These are phyloP conservation scores for Breviolum minutum DNA, from an alignment of 73 alveolate genomes.

Conservation along the genomic window DNA sequence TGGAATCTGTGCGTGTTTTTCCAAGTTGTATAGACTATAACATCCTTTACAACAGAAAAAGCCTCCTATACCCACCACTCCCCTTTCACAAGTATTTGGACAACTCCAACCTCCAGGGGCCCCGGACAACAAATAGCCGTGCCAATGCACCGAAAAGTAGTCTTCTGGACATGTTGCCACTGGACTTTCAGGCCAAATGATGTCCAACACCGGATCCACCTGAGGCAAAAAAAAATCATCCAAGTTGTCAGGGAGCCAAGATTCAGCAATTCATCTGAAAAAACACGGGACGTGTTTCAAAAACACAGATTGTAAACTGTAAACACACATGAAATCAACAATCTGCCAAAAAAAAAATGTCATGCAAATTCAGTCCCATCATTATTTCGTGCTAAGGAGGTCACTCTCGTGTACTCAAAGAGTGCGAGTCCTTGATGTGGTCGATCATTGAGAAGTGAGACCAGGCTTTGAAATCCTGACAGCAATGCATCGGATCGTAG, in stretches of 20 bases:
- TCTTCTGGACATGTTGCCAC: conserved; percentile 83
- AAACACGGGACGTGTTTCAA: too few relatives aligned
- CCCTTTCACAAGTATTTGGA: not conserved
- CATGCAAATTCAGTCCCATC: too few relatives aligned
- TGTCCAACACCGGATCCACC: conserved; percentile 82
- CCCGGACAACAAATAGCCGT: conserved; percentile 58
- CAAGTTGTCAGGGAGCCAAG: not conserved
- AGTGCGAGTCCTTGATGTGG: conserved; percentile 83
- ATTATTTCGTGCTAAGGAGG: not conserved
- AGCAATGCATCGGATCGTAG: not conserved
- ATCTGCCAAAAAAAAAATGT: too few relatives aligned
- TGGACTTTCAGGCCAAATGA: conserved; percentile 77
- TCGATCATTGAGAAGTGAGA: conserved; percentile 55
- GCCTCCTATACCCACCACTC: not conserved
- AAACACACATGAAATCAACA: too few relatives aligned
- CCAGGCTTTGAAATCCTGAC: conserved; percentile 83
- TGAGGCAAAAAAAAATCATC: not conserved
- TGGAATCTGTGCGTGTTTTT: too few relatives aligned
- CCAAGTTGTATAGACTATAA: too few relatives aligned
- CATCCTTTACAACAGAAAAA: too few relatives aligned
- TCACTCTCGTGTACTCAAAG: conserved; percentile 70
- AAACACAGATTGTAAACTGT: too few relatives aligned
- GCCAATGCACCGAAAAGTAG: conserved; percentile 80
- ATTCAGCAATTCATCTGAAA: too few relatives aligned
- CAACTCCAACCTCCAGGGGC: not conserved